Evolutionary conservation across 2,329 filamentous ascomycete genomes (phyloP).

Genomic region (Diaporthe eres): DNA sequence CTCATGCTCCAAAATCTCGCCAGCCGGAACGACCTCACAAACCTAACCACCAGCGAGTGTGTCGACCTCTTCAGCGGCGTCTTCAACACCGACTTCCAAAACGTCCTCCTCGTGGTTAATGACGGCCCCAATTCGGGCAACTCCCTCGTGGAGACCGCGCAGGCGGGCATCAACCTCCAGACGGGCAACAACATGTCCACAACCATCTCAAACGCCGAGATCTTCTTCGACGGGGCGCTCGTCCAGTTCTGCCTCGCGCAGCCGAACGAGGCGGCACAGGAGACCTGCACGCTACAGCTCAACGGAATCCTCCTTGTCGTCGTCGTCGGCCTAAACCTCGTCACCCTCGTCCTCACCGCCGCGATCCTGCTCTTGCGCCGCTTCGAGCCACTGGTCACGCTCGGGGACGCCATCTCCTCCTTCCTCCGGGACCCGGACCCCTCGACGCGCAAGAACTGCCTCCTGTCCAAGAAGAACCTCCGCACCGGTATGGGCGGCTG

Average conservation of each 20-base stretch:
- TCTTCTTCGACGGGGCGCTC: conserved; percentile 45
- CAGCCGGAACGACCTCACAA: conserved; percentile 47
- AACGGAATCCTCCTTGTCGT: conserved; percentile 60
- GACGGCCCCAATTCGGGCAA: conserved; percentile 47
- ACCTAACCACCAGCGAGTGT: conserved; percentile 52
- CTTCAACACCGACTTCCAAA: conserved; percentile 52
- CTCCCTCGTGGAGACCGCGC: conserved; percentile 52
- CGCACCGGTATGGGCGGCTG: conserved; percentile 58
- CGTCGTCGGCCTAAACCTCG: conserved; percentile 58
- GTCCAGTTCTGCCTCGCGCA: conserved; percentile 54
- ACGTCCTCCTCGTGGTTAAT: conserved; percentile 53
- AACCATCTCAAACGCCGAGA: conserved; percentile 33
- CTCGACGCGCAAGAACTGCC: conserved; percentile 59
- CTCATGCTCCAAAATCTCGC: conserved; percentile 54
- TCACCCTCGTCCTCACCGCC: conserved; percentile 53
- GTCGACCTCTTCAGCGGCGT: conserved; percentile 50
- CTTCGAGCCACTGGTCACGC: conserved; percentile 62
- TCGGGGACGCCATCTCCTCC: conserved; percentile 66
- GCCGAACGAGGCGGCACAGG: conserved; percentile 24
- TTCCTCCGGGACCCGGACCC: conserved; percentile 63
- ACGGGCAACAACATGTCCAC: conserved; percentile 26
- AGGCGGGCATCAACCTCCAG: conserved; percentile 31
- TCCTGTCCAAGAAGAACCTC: conserved; percentile 63
- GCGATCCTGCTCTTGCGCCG: conserved; percentile 48
- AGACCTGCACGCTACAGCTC: conserved; percentile 58